phyloP scores from a whole-genome alignment of 2,329 filamentous ascomycete species.

The Endoconidiophora polonica region DNA sequence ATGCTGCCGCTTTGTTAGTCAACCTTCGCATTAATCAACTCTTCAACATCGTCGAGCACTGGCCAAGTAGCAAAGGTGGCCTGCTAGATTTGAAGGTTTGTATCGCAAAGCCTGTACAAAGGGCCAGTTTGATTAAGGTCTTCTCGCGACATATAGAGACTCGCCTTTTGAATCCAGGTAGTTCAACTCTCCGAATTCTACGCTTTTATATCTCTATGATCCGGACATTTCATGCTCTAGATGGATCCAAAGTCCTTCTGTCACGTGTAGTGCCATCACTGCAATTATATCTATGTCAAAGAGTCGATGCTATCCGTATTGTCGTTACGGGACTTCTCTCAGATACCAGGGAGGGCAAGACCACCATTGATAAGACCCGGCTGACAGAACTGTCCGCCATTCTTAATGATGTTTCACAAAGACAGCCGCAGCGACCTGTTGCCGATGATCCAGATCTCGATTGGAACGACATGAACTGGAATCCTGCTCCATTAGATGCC shows the following conservation, averaged over 20 bases:
- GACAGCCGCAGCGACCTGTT: conserved; percentile 32
- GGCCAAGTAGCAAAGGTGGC: conserved; percentile 55
- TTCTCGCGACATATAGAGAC: conserved; percentile 50
- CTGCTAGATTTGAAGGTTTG: conserved; percentile 58
- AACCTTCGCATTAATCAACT: conserved; percentile 52
- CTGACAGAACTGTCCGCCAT: conserved; percentile 52
- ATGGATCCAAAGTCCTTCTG: conserved; percentile 61
- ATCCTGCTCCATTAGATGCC: conserved; percentile 83
- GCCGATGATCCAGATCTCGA: conserved; percentile 56
- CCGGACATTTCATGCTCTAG: conserved; percentile 55
- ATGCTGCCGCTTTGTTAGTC: conserved; percentile 51
- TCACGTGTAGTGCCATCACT: conserved; percentile 58
- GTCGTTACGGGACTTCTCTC: conserved; percentile 60
- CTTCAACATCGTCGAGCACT: conserved; percentile 63
- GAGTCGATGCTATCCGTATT: conserved; percentile 62
- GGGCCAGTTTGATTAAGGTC: conserved; percentile 50
- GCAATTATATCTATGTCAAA: conserved; percentile 58
- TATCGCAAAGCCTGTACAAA: conserved; percentile 49
- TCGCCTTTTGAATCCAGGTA: conserved; percentile 56
- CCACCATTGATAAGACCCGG: conserved; percentile 21
- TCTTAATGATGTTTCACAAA: conserved; percentile 42
- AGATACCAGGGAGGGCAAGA: conserved; percentile 35
- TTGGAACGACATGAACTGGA: conserved; percentile 87
- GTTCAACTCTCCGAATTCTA: conserved; percentile 59
- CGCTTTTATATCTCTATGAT: conserved; percentile 69